A percentile compares a stretch with the other conserved stretches of the same genome.
Conservation (phyloP, 805 yeast genomes). For the Millerozyma miso region DNA sequence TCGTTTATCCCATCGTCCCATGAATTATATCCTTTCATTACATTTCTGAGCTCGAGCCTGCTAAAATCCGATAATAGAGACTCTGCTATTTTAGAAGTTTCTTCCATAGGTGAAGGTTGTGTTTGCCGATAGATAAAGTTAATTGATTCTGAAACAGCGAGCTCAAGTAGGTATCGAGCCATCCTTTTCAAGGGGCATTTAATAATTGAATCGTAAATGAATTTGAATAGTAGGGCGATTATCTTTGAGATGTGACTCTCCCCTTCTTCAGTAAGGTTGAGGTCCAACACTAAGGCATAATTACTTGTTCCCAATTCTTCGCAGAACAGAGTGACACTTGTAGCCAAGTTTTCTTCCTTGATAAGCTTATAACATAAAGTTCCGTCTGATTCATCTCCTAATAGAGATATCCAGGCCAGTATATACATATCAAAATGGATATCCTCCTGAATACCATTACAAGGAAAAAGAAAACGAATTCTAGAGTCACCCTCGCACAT, state of each 20-base stretch:
- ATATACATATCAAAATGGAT: background rate
- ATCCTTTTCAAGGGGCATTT: slow-evolving; percentile 15
- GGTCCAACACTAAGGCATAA: slow-evolving; percentile 46
- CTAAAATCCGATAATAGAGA: slow-evolving; percentile 33
- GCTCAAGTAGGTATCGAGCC: slow-evolving; percentile 44
- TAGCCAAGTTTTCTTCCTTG: slow-evolving; percentile 24
- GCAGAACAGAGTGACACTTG: slow-evolving; percentile 38
- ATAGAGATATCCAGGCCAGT: slow-evolving; percentile 49
- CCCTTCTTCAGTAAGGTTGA: slow-evolving; percentile 48
- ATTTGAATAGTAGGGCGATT: slow-evolving; percentile 29
- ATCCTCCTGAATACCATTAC: slow-evolving; percentile 5
- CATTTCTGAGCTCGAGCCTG: slow-evolving; percentile 28
- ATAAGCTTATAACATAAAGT: slow-evolving; percentile 44
- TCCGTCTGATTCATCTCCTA: slow-evolving; percentile 59
- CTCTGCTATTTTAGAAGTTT: slow-evolving; percentile 40
- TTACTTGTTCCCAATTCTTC: slow-evolving; percentile 34
- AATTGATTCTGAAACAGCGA: slow-evolving; percentile 42
- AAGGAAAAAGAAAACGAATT: slow-evolving; percentile 47
- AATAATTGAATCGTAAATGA: slow-evolving; percentile 15
- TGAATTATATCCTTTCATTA: slow-evolving; percentile 39
- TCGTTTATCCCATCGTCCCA: slow-evolving; percentile 10
- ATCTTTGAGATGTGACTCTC: slow-evolving; percentile 29
- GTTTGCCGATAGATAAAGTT: slow-evolving; percentile 37
- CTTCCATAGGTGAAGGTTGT: slow-evolving; percentile 41
- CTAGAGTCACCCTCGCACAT: slow-evolving; percentile 28